These are phyloP conservation scores for Pichia californica DNA, from an alignment of 805 yeast species.

Conservation along the genomic window DNA sequence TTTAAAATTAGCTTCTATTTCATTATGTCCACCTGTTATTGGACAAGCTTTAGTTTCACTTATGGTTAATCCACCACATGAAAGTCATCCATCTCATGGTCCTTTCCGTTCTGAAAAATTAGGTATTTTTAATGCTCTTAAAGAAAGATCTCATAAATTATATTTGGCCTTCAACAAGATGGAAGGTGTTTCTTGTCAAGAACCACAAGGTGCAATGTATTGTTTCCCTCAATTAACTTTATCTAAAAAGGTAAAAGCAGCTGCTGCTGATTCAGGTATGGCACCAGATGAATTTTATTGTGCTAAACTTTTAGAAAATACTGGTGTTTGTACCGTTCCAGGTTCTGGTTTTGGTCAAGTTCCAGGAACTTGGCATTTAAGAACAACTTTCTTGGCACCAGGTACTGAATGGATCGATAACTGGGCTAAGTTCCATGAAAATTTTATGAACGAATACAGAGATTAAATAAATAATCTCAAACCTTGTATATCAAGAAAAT, in stretches of 20 bases:
- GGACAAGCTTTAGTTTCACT: constrained; percentile 92
- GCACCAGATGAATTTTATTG: constrained; percentile 88
- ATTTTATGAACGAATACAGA: constrained; percentile 55
- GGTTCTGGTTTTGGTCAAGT: constrained; percentile 96
- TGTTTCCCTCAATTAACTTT: constrained; percentile 76
- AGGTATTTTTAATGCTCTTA: constrained; percentile 55
- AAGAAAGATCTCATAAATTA: constrained; percentile 55
- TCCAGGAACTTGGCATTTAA: constrained; percentile 81
- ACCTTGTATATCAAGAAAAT: no score
- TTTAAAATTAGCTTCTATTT: constrained; percentile 82
- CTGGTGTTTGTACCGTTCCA: constrained; percentile 97
- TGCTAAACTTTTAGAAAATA: constrained; percentile 67
- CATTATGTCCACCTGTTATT: constrained; percentile 88
- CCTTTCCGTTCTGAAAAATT: constrained; percentile 56
- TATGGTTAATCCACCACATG: constrained; percentile 86
- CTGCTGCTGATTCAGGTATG: constrained; percentile 50
- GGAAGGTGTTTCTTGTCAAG: constrained; percentile 81
- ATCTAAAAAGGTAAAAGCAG: constrained; percentile 53
- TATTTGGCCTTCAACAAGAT: constrained; percentile 65
- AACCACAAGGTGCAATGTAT: constrained; percentile 98
- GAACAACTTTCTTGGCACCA: constrained; percentile 96
- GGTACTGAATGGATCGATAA: constrained; percentile 81
- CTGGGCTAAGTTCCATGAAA: constrained; percentile 74
- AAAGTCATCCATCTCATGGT: constrained; percentile 71
- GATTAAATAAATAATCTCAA: constrained; percentile 1